phyloP scores from a whole-genome alignment of 805 yeast species.

The Ogataea ramenticola region DNA sequence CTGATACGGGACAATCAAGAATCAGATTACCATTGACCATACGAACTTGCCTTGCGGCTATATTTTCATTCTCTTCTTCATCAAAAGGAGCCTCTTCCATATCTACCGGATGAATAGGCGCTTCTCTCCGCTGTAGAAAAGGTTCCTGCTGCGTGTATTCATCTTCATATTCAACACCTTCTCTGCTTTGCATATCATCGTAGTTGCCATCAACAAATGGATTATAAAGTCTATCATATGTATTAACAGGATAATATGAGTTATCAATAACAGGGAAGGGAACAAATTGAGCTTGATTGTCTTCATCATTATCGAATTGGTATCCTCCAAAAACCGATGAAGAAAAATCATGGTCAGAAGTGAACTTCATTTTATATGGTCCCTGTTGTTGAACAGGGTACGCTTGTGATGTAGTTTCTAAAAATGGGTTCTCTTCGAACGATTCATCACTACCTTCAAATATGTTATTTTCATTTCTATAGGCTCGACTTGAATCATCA shows the following conservation, averaged over 20 bases:
- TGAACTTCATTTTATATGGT: not conserved
- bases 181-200: conserved; percentile 14
- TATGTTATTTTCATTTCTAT: not conserved
- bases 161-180: conserved; percentile 5
- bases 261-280: conserved; percentile 27
- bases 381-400: not conserved
- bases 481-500: not conserved
- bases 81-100: too few relatives aligned
- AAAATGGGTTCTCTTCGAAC: not conserved
- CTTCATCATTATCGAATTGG: conserved; percentile 18
- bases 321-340: conserved; percentile 16
- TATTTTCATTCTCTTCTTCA: conserved; percentile 3
- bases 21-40: conserved; percentile 74
- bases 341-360: not conserved
- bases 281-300: conserved; percentile 18
- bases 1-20: conserved; percentile 84
- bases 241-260: conserved; percentile 26
- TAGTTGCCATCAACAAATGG: conserved; percentile 19
- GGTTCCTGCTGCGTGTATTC: conserved; percentile 2
- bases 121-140: not conserved
- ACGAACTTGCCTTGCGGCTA: conserved; percentile 34
- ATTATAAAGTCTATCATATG: conserved; percentile 20
- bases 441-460: not conserved
- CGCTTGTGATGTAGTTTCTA: not conserved
- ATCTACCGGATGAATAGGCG: not conserved